Base-by-base conservation (phyloP, 768 basidiomycete genomes). In the Paxillus involutus region DNA sequence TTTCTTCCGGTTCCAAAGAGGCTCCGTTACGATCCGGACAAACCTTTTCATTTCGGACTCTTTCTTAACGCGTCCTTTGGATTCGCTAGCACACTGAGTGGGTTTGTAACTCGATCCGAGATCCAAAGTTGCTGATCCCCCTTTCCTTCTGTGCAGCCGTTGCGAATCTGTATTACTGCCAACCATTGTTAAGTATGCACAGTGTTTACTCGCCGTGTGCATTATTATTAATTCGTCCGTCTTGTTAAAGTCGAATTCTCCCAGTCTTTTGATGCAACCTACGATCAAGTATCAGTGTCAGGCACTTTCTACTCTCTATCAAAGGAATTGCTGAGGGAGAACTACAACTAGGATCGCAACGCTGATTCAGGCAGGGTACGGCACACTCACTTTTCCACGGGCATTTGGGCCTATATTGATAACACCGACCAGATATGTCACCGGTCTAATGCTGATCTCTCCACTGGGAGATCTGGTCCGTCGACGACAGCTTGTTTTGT, bases 161-260 rank as follows among this genome's bases (percentile, higher is more conserved):
- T 29, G 79, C 83, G 26, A 92, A 93, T 65, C 71, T 94, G 46
- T 93, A 91, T 64, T 94, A 92, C 56, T 88, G 85, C 57, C 89
- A 91, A 70, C 91, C 91, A 8, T 70, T 93, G 55, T 72, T 92
- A 10, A 88, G 89, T 83, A 63, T 63, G 78, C 71, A 59, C 10
- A 1, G 13, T 37, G 13, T 41, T 16, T 37, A 2, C 47, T 40
- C 32, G 16, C 29, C 52, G 55, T 7, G 57, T 24, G 2, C 11
- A 2, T 44, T 36, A 3, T 21, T 45, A 19, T 36, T 26, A 26
- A 26, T 26, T 26, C 26, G 5, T 26, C 6, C 26, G 26, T 26
- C 26, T 26, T 26, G 26, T 24, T 24, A 24, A 24, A 66, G 67
- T 68, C 17, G 57, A 68, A 48, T 71, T 78, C 52, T 64, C 79